Percentiles rank a stretch among this genome's conserved stretches.
These are phyloP conservation scores for Plasmodium blacklocki DNA, from an alignment of 169 alveolate genomes.

Conservation along the genomic window DNA sequence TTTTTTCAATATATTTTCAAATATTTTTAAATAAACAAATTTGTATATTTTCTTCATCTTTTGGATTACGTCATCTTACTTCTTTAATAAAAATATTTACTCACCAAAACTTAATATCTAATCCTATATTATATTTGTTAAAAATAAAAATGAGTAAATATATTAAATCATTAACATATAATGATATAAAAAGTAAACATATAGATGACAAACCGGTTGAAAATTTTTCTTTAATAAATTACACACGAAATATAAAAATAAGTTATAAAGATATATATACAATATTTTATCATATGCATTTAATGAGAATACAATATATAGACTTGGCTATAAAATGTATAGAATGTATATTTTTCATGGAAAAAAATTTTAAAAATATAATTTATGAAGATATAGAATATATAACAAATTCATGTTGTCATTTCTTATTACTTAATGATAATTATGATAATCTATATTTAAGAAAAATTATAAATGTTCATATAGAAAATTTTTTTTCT, in stretches of 20 bases:
- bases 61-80: slow-evolving; percentile 36
- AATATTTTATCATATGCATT: slow-evolving; percentile 12
- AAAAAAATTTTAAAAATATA: slow-evolving; percentile 19
- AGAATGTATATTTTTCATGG: slow-evolving; percentile 23
- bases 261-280: slow-evolving; percentile 8
- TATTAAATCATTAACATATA: neutral
- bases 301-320: slow-evolving; percentile 12
- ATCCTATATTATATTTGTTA: slow-evolving; percentile 43
- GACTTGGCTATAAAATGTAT: slow-evolving; percentile 13
- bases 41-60: slow-evolving; percentile 28
- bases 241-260: neutral
- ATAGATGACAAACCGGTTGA: too few relatives aligned
- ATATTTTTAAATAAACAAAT: slow-evolving; percentile 47
- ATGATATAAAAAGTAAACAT: neutral
- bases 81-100: slow-evolving; percentile 33
- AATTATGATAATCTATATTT: slow-evolving; percentile 4
- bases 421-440: slow-evolving; percentile 42
- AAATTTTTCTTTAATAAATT: neutral
- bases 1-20: slow-evolving; percentile 33
- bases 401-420: slow-evolving; percentile 21
- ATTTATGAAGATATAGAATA: slow-evolving; percentile 6
- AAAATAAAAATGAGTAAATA: slow-evolving; percentile 20
- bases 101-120: slow-evolving; percentile 31
- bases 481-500: slow-evolving; percentile 14
- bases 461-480: neutral